Evolutionary conservation across 2,329 filamentous ascomycete species (phyloP).

Genomic region (Fusarium cyanostomum): DNA sequence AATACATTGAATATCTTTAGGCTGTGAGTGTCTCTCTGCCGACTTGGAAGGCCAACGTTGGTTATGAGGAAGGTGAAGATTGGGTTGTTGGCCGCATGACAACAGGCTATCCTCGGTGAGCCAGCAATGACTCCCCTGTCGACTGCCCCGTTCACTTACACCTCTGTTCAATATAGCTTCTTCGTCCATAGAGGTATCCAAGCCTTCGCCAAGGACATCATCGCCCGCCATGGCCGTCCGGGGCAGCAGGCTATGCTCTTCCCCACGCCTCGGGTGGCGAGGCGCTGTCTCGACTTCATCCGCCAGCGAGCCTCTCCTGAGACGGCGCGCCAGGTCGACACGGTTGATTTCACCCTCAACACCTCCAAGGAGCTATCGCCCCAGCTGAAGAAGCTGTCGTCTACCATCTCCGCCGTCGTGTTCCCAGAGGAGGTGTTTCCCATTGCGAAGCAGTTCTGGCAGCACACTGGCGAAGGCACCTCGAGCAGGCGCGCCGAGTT

Average conservation of each 20-base stretch:
- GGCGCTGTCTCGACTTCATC: slow-evolving; percentile 79
- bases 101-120: slow-evolving; percentile 87
- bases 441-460: slow-evolving; percentile 94
- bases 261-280: slow-evolving; percentile 75
- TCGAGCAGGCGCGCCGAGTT: slow-evolving; percentile 94
- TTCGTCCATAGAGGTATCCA: slow-evolving; percentile 89
- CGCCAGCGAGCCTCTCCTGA: slow-evolving; percentile 64
- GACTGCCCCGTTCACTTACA: slow-evolving; percentile 15
- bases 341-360: slow-evolving; percentile 72
- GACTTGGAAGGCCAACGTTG: slow-evolving; percentile 90
- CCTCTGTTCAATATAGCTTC: slow-evolving; percentile 71
- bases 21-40: slow-evolving; percentile 96
- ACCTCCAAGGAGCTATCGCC: slow-evolving; percentile 60
- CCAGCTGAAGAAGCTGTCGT: slow-evolving; percentile 63
- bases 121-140: slow-evolving; percentile 2
- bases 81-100: slow-evolving; percentile 88
- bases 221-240: slow-evolving; percentile 68
- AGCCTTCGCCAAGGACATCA: slow-evolving; percentile 74
- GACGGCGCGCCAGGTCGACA: slow-evolving; percentile 58
- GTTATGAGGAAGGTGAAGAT: slow-evolving; percentile 89
- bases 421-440: slow-evolving; percentile 73
- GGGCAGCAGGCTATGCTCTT: slow-evolving; percentile 83
- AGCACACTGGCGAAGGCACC: slow-evolving; percentile 91
- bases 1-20: slow-evolving; percentile 54
- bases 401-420: slow-evolving; percentile 75